These are phyloP conservation scores for Leonotis leonurus DNA, from an alignment of 257 asterid genomes.

Conservation along the genomic window DNA sequence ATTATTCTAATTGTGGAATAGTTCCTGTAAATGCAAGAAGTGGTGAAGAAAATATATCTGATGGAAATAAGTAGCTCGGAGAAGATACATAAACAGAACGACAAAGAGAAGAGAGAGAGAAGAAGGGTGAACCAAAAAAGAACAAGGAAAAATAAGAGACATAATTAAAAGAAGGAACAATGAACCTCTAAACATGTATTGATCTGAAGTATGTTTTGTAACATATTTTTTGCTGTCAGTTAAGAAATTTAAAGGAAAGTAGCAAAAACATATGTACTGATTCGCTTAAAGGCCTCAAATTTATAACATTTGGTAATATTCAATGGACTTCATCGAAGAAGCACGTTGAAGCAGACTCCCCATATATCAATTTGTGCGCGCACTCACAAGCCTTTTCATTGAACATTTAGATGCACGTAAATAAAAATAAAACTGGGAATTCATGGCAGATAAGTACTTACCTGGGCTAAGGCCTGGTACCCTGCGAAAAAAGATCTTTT, in stretches of 20 bases:
- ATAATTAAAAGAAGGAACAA: background rate
- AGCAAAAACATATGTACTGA: background rate
- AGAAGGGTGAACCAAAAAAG: background rate
- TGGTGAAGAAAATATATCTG: background rate
- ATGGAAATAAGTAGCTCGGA: background rate
- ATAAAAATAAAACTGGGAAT: background rate
- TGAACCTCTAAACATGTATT: background rate
- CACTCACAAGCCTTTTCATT: background rate
- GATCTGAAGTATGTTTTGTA: background rate
- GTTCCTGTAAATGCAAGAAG: background rate
- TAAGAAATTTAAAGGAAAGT: background rate
- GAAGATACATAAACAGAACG: background rate
- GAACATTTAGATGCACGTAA: background rate
- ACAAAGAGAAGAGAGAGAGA: background rate
- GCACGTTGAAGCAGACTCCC: too few relatives aligned
- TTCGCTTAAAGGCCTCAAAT: background rate
- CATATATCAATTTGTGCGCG: background rate
- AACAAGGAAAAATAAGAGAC: background rate
- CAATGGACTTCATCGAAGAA: background rate
- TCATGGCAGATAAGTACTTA: constrained; percentile 15
- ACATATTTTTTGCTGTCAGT: background rate
- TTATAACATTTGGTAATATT: background rate
- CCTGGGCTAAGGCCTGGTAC: constrained; percentile 98
- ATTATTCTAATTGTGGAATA: background rate
- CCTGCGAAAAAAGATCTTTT: constrained; percentile 86